Evolutionary conservation across 1,284 basidiomycete genomes (phyloP), one percentile per base, ranked within the genome.

Genomic region (Cutaneotrichosporon sp.): DNA sequence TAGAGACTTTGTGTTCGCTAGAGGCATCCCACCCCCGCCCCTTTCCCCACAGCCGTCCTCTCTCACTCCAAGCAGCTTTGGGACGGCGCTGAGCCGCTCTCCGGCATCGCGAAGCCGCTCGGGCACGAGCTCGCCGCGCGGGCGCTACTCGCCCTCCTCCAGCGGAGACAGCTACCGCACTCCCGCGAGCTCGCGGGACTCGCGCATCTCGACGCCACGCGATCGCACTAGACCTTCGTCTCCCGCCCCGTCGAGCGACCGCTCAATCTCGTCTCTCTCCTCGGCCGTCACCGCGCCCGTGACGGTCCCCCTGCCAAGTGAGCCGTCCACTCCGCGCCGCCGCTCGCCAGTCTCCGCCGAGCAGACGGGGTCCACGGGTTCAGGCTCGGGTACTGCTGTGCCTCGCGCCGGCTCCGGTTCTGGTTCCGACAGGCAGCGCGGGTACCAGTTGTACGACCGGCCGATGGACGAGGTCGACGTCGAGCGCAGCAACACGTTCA

Each of bases 1-100:
- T 11, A 56, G 74, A 29, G 75, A 76, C 57, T 75, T 76, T 34
- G 67, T 69, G 4, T 77, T 77, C 55, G 74, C 73, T 1, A 57
- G 70, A 24, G 75, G 74, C 38, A 70, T 71, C 33, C 59, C 67
- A 14, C 73, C 73, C 2, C 74, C 74, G 8, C 27, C 62, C 6
- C 49, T 67, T 4, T 50, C 47, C 1, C 47, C 62, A 10, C 60
- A 59, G 4, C 29, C 42, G 46, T 36, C 56, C 18, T 29, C 43
- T 10, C 33, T 56, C 65, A 2, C 46, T 16, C 51, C 20, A 7
- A 42, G 38, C 38, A 42, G 8, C 38, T 42, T 42, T 6, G 38
- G 38, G 1, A 42, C 38, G 18, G 38, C 38, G 18, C 38, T 42
- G 38, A 42, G 16, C 38, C 38, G 38, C 38, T 42, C 38, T 3